These are phyloP conservation scores for Strobilomyces dryophilus DNA, from an alignment of 768 basidiomycete species.

Conservation along the genomic window DNA sequence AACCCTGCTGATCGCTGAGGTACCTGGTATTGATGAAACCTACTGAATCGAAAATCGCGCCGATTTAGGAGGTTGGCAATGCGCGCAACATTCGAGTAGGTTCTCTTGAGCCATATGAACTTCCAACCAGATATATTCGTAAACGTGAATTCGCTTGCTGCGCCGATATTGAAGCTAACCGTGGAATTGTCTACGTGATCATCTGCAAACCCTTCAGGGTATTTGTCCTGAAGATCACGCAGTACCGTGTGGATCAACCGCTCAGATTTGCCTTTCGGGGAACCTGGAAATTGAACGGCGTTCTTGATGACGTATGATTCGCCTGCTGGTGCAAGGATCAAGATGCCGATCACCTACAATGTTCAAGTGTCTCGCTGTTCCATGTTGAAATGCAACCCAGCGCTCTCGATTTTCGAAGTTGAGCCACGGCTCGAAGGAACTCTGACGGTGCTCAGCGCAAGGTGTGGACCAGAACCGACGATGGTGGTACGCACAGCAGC, in stretches of 20 bases:
- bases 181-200: conserved; percentile 18
- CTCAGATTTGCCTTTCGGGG: conserved; percentile 54
- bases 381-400: conserved; percentile 45
- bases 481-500: conserved; percentile 37
- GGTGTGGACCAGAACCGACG: neutral
- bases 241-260: conserved; percentile 46
- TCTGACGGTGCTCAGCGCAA: conserved; percentile 23
- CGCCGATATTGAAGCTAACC: conserved; percentile 48
- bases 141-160: conserved; percentile 37
- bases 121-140: conserved; percentile 47
- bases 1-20: neutral
- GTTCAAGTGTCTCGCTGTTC: neutral
- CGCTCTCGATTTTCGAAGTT: conserved; percentile 54
- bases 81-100: conserved; percentile 38
- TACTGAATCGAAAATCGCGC: conserved; percentile 43
- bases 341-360: conserved; percentile 40
- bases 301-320: conserved; percentile 55
- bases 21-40: neutral
- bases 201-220: neutral
- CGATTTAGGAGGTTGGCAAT: conserved; percentile 38
- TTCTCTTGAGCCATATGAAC: conserved; percentile 40
- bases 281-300: conserved; percentile 47
- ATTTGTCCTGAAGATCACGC: conserved; percentile 36
- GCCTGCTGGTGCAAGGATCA: conserved; percentile 48
- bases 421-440: conserved; percentile 49